These are phyloP conservation scores for Calcarisporium arbuscula DNA, from an alignment of 2,329 filamentous ascomycete species.

Conservation along the genomic window DNA sequence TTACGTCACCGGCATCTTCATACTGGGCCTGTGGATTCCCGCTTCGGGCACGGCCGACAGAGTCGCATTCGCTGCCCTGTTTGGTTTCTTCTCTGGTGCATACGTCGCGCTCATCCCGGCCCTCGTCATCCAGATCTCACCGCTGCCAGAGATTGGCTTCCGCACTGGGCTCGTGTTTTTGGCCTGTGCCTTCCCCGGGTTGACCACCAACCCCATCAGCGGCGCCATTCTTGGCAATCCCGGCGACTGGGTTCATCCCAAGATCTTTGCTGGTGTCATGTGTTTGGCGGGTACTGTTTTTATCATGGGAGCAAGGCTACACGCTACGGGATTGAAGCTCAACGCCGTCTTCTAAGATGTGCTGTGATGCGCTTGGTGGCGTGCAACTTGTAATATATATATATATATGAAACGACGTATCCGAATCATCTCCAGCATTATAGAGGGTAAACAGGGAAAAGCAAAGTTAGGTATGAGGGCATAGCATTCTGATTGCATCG, in stretches of 20 bases:
- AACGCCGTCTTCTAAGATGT: slow-evolving; percentile 18
- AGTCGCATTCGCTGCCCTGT: slow-evolving; percentile 24
- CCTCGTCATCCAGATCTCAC: slow-evolving; percentile 42
- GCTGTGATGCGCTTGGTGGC: too few species aligned
- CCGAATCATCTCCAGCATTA: too few species aligned
- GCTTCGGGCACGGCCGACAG: slow-evolving; percentile 17
- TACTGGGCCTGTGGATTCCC: slow-evolving; percentile 32
- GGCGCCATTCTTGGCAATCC: slow-evolving; percentile 33
- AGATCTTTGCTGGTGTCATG: slow-evolving; percentile 29
- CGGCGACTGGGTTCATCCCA: slow-evolving; percentile 26
- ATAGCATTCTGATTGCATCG: too few species aligned
- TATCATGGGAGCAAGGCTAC: slow-evolving; percentile 17
- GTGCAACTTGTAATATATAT: too few species aligned
- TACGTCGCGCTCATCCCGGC: slow-evolving; percentile 24
- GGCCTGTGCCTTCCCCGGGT: slow-evolving; percentile 46
- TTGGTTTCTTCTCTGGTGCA: slow-evolving; percentile 29
- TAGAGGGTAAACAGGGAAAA: neutral
- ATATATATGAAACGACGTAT: too few species aligned
- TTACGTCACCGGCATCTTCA: slow-evolving; percentile 25
- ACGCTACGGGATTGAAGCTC: slow-evolving; percentile 19
- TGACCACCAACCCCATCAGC: slow-evolving; percentile 52
- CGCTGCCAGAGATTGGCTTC: slow-evolving; percentile 31
- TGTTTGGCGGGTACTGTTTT: slow-evolving; percentile 22
- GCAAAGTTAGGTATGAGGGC: too few species aligned
- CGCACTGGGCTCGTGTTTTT: slow-evolving; percentile 38